phyloP scores from a whole-genome alignment of 2,329 filamentous ascomycete genomes.

The Geosmithia morbida region DNA sequence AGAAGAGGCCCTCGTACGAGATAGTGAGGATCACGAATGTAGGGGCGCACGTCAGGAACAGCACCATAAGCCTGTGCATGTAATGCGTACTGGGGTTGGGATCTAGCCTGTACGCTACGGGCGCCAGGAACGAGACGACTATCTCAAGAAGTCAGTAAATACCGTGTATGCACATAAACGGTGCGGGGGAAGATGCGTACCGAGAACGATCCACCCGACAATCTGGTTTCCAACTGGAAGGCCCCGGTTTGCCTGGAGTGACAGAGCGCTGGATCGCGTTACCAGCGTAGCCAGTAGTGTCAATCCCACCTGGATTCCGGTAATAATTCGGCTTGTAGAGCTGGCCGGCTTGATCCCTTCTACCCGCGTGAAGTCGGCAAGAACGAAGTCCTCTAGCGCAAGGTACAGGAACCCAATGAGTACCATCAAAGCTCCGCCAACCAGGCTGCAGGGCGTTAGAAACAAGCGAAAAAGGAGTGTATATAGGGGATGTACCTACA shows the following conservation, averaged over 20 bases:
- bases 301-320: slow-evolving; percentile 64
- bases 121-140: slow-evolving; percentile 65
- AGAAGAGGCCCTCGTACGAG: slow-evolving; percentile 94
- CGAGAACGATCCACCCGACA: slow-evolving; percentile 67
- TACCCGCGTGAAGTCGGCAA: slow-evolving; percentile 25
- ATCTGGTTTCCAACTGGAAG: slow-evolving; percentile 79
- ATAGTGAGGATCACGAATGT: slow-evolving; percentile 94
- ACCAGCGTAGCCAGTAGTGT: slow-evolving; percentile 71
- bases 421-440: slow-evolving; percentile 69
- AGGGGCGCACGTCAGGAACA: slow-evolving; percentile 87
- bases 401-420: slow-evolving; percentile 65
- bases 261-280: slow-evolving; percentile 73
- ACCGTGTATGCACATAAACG: not conserved
- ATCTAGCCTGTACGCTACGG: slow-evolving; percentile 65
- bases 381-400: slow-evolving; percentile 53
- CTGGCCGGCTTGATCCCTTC: slow-evolving; percentile 17
- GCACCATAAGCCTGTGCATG: slow-evolving; percentile 72
- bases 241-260: slow-evolving; percentile 71
- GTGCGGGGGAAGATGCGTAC: slow-evolving; percentile 35
- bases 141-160: slow-evolving; percentile 2
- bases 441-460: slow-evolving; percentile 32
- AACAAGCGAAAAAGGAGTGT: not conserved
- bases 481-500: slow-evolving; percentile 35
- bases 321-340: slow-evolving; percentile 37
- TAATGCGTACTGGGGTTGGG: slow-evolving; percentile 80